Evolutionary conservation across 257 asterid species (phyloP).

Genomic region (Fraxinus pennsylvanica): DNA sequence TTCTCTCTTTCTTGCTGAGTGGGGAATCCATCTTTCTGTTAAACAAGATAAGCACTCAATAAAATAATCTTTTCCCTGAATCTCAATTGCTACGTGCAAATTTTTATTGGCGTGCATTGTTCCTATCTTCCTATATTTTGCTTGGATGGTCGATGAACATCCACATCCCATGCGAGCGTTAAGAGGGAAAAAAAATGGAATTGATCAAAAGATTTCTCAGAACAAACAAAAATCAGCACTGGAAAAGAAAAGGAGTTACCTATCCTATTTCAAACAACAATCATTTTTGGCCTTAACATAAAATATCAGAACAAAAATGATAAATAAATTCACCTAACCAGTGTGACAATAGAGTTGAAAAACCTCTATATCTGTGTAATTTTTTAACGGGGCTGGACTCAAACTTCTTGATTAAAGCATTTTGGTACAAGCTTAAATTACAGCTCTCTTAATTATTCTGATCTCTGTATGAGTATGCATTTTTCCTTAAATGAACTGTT

Average conservation of each 20-base stretch:
- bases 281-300: neutral
- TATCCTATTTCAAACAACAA: neutral
- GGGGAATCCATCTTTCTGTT: neutral
- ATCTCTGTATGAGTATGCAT: constrained; percentile 9
- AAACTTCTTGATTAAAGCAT: neutral
- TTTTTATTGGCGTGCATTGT: neutral
- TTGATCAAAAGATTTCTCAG: neutral
- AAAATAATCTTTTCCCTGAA: neutral
- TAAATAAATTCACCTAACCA: neutral
- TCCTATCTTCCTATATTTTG: neutral
- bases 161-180: too few species aligned
- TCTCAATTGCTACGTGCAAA: neutral
- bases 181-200: neutral
- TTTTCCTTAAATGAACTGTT: constrained; percentile 17
- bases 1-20: neutral
- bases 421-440: neutral
- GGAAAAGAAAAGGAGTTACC: too few species aligned
- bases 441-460: neutral
- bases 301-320: neutral
- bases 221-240: too few species aligned
- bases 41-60: neutral
- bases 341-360: neutral
- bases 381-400: neutral
- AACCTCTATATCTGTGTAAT: neutral
- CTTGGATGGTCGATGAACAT: too few species aligned